Base-by-base conservation (phyloP, 1,284 basidiomycete species). In the Trichosporon sp. region DNA sequence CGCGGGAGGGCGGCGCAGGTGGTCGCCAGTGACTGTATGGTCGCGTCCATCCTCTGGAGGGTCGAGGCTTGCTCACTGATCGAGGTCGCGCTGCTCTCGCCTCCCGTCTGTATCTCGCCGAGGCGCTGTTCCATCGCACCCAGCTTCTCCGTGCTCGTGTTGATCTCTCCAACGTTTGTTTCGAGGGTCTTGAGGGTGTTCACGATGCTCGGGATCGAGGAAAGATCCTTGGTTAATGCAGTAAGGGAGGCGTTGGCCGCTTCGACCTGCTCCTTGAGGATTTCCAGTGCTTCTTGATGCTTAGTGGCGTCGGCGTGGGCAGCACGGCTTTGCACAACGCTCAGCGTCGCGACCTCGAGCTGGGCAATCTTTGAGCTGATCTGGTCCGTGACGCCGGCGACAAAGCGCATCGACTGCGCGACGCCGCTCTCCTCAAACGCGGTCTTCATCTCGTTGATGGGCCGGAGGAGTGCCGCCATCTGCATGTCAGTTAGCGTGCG, bases 391-490 rank as follows among this genome's bases (percentile, higher is more conserved):
- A 72, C 51, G 9, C 34, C 38, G n/a, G 38, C 44, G 21, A 70
- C 56, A 9, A 29, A 9, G n/a, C 53, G 58, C 4, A 68, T 47
- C 6, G 62, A 44, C 27, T 66, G 51, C 2, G 71, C 67, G 7
- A 74, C 63, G 18, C 35, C 62, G 15, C 75, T 62, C 18, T 62
- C 25, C 6, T 35, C 38, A 34, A 73, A 63, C 18, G 65, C 47
- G 6, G n/a, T 32, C n/a, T 65, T 65, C 18, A 75, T 47, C 27
- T 72, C 65, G 13, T 74, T 69, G 13, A 76, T 51, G 9, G 71
- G 70, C 15, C 44, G 62, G 12, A 75, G 12, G n/a, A 78, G 72
- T 8, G 53, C 56, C 3, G 56, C 44, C 2, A 71, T 31, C 67
- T 70, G 34, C 8, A 9, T 5, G 62, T 68, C 38, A 68, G 67